Base-by-base conservation (phyloP, 2,329 filamentous ascomycete genomes). In the Chrysoporthe puriensis region DNA sequence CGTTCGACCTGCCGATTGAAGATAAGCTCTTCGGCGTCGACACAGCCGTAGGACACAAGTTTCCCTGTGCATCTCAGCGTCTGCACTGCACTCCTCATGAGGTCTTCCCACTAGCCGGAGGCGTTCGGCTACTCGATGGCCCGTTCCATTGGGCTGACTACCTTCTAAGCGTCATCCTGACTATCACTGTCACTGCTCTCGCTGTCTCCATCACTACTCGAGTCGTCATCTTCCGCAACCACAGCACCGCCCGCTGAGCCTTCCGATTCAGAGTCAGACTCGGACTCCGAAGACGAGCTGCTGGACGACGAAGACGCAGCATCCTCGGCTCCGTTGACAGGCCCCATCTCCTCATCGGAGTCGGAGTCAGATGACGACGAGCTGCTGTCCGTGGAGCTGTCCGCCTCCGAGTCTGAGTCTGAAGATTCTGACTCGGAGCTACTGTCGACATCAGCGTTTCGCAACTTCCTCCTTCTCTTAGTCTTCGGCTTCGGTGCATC, bases 391-490 rank as follows among this genome's bases (percentile, higher is more conserved):
- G 57, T 43, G 8, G 57, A 40, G 36, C 42, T 71, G 46, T 75
- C 73, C 42, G 67, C 63, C 36, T 69, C 76, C 0, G 79, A 80
- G 6, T 80, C 80, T 0, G 79, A 80, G 7, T 80, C 80, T 0
- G 76, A 77, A 4, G 74, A 74, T 65, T 76, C 77, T 46, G 77
- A 79, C 72, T 65, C 74, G 36, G 73, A 70, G 36, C 72, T 76
- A 69, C 77, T 80, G 71, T 80, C 80, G 67, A 82, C 81, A 40
- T 83, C 81, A 13, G 79, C 79, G 6, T 79, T 82, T n/a, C 86
- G 81, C 64, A 81, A 77, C 75, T 89, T 90, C 68, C 81, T 78
- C 72, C 80, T 82, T 63, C 84, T 80, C 77, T 85, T 88, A 64
- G 80, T 77, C 42, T 81, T 77, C 70, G 79, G 77, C 65, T 76